A percentile compares a stretch with the other conserved stretches of the same genome.
Conservation (phyloP, 805 yeast species). For the Cyberlindnera lachancei region DNA sequence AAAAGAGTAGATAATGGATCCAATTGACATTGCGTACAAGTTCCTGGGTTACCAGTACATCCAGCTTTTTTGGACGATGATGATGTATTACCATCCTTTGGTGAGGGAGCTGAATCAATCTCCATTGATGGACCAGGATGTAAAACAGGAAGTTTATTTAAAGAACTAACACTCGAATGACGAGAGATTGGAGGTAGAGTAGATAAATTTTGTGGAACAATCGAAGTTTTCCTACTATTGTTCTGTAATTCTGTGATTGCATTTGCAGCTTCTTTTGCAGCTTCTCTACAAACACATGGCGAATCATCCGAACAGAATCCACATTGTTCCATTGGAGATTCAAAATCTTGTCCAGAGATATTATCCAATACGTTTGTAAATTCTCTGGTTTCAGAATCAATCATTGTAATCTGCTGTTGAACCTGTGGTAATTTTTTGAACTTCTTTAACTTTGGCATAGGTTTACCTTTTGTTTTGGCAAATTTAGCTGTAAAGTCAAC, state of each 20-base stretch:
- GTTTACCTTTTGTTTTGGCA: conserved; percentile 25
- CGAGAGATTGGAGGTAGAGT: conserved; percentile 33
- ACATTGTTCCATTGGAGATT: conserved; percentile 63
- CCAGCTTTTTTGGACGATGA: conserved; percentile 25
- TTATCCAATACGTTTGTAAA: conserved; percentile 16
- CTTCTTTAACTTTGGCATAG: conserved; percentile 20
- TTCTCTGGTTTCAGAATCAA: conserved; percentile 12
- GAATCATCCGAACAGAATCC: conserved; percentile 92
- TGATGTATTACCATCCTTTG: neutral
- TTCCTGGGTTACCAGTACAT: conserved; percentile 86
- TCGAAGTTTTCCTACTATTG: conserved; percentile 4
- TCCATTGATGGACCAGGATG: conserved; percentile 61
- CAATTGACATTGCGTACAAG: conserved; percentile 72
- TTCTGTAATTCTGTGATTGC: conserved; percentile 23
- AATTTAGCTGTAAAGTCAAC: conserved; percentile 52
- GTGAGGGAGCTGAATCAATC: conserved; percentile 29
- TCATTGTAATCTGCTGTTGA: neutral
- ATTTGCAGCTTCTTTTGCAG: conserved; percentile 36
- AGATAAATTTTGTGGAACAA: conserved; percentile 2
- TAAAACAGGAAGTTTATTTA: conserved; percentile 44
- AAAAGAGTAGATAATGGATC: conserved; percentile 87
- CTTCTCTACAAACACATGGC: conserved; percentile 88
- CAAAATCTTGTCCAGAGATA: conserved; percentile 30
- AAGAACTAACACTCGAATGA: conserved; percentile 23
- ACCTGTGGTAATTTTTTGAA: conserved; percentile 2